Percentiles rank a stretch among this genome's conserved stretches.
These are phyloP conservation scores for Botryotinia narcissicola DNA, from an alignment of 2,329 filamentous ascomycete species.

Conservation along the genomic window DNA sequence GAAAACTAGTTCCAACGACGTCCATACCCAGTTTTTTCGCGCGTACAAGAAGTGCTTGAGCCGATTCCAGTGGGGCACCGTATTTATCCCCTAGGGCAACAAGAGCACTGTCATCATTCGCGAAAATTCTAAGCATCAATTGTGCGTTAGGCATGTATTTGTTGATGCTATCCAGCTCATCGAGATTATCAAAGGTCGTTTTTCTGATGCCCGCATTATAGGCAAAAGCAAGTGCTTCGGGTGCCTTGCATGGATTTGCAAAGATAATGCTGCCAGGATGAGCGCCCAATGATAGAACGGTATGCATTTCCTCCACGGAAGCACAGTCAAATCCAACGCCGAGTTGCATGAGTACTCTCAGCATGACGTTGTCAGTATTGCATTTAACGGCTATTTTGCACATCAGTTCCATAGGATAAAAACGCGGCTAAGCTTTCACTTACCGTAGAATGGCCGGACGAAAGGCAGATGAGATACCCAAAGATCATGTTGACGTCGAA, in stretches of 20 bases:
- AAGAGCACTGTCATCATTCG: background rate
- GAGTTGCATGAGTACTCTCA: background rate
- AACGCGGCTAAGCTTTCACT: background rate
- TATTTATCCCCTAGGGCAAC: background rate
- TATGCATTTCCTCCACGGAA: background rate
- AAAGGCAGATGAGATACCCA: background rate
- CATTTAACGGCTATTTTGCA: background rate
- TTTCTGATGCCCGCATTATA: background rate
- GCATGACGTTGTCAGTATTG: background rate
- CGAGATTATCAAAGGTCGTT: background rate
- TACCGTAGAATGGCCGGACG: background rate
- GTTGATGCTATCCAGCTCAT: slow-evolving; percentile 2
- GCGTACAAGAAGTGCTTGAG: background rate
- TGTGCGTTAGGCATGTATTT: slow-evolving; percentile 1
- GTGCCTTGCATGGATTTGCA: slow-evolving; percentile 4
- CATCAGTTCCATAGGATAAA: background rate
- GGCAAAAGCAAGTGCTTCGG: background rate
- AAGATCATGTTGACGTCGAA: background rate
- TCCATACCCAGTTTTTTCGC: background rate
- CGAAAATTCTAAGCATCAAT: background rate
- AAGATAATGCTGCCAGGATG: background rate
- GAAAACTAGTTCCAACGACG: slow-evolving; percentile 1
- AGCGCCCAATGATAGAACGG: background rate
- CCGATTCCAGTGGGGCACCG: background rate
- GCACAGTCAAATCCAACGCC: background rate